Conservation (phyloP, 2,329 filamentous ascomycete genomes). For the Bretziella fagacearum region DNA sequence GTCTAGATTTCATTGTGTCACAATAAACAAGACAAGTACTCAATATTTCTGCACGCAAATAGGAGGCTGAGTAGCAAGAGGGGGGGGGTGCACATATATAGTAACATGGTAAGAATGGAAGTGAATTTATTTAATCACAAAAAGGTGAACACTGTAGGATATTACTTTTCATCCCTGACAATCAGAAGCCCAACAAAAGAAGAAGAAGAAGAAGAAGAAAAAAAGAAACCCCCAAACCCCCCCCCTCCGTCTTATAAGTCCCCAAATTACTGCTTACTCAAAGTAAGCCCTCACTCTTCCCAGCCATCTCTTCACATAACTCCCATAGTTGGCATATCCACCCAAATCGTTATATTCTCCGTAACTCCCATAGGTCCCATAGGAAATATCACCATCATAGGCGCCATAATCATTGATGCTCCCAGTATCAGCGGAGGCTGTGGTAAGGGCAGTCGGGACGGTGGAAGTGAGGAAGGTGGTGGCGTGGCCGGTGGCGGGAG, state of each 20-base stretch:
- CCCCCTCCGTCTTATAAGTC: too few species aligned
- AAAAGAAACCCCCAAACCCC: background rate
- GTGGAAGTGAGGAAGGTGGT: constrained; percentile 5
- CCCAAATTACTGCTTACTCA: background rate
- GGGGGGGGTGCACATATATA: too few species aligned
- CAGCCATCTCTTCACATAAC: constrained; percentile 10
- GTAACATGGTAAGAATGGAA: too few species aligned
- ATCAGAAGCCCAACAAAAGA: too few species aligned
- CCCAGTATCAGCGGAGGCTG: background rate
- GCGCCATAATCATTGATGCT: background rate
- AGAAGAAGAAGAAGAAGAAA: too few species aligned
- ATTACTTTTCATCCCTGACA: too few species aligned
- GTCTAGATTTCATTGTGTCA: too few species aligned
- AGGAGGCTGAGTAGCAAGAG: too few species aligned
- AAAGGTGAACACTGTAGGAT: too few species aligned
- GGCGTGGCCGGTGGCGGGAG: background rate
- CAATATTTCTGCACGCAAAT: too few species aligned
- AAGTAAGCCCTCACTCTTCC: background rate
- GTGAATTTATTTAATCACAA: too few species aligned
- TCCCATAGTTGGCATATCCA: background rate
- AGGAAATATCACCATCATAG: background rate
- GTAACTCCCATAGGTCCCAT: constrained; percentile 7
- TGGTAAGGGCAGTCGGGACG: background rate
- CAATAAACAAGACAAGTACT: background rate
- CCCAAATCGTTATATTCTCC: constrained; percentile 9